Evolutionary conservation across 257 asterid genomes (phyloP), one percentile per base, ranked within the genome.

Genomic region (Ilex aquifolium): DNA sequence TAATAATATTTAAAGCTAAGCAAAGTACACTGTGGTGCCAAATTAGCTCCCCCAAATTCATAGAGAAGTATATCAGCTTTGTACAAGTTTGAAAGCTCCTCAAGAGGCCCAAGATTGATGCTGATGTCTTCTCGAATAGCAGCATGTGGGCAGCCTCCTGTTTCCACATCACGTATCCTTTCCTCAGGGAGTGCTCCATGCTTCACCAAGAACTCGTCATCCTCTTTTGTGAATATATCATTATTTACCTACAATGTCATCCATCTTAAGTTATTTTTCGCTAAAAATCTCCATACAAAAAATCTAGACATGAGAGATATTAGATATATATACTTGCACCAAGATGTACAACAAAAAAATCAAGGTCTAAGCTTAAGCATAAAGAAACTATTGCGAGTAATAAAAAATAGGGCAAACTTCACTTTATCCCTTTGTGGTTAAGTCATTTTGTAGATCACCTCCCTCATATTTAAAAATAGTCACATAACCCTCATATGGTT

Each of bases 61-160:
- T 92, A 84, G 56, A 88, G 96, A 67, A 91, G 97, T 16, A 91
- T 82, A 74, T 91, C 98, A 16, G 98, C 78, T 75, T 88, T 88
- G 66, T 72, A 74, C 85, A 88, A 77, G 74, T 86, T 88, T 46
- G 96, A 88, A 56, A 91, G 90, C 82, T 91, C 98, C 87, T 91
- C 98, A 50, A 88, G 92, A 61, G 97, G 97, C 39, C 95, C 97
- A 31, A 88, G 88, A 68, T 91, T 91, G 65, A 88, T 91, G 85
- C 95, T 91, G 70, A 91, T 91, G 62, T 91, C 98, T 79, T 91
- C 98, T 71, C 97, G 76, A 21, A 91, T 88, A 16, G 98, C 98
- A 30, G 97, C 98, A 70, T 91, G 97, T 2, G 98, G 98, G 63
- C 95, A 91, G 29, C 98, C 98, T 48, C 98, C 98, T 6, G 98